These are phyloP conservation scores for Populus hybrid DNA, from an alignment of 441 rosid species.

Conservation along the genomic window DNA sequence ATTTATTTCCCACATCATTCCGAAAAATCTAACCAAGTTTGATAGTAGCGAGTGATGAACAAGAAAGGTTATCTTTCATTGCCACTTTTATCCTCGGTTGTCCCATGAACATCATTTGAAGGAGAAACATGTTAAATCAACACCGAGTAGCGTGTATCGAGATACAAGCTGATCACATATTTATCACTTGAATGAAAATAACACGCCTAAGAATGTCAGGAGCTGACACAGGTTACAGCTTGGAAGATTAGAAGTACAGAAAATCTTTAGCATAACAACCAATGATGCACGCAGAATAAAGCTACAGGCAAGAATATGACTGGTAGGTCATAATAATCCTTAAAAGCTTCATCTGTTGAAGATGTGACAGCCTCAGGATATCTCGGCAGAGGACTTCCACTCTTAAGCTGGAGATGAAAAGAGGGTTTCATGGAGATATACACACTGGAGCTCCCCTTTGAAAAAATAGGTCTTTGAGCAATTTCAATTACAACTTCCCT, in stretches of 20 bases:
- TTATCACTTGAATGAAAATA: not conserved
- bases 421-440: conserved; percentile 1
- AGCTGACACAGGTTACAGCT: not conserved
- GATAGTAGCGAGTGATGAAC: not conserved
- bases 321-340: not conserved
- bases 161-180: conserved; percentile 5
- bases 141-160: not conserved
- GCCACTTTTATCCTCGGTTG: not conserved
- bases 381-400: not conserved
- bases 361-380: not conserved
- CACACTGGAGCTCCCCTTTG: not conserved
- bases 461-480: not conserved
- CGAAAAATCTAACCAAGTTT: not conserved
- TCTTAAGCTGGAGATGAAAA: conserved; percentile 3
- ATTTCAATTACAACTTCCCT: conserved; percentile 23
- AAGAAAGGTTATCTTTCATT: not conserved
- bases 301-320: conserved; percentile 14
- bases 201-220: not conserved
- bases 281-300: conserved; percentile 16
- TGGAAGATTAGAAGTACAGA: not conserved
- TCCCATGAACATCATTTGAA: conserved; percentile 1
- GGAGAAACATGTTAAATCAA: conserved; percentile 1
- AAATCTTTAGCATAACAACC: conserved; percentile 6
- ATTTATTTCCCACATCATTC: not conserved
- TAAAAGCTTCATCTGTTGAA: conserved; percentile 13